phyloP scores from a whole-genome alignment of 2,329 filamentous ascomycete genomes.

The Tolypocladium nubicola region DNA sequence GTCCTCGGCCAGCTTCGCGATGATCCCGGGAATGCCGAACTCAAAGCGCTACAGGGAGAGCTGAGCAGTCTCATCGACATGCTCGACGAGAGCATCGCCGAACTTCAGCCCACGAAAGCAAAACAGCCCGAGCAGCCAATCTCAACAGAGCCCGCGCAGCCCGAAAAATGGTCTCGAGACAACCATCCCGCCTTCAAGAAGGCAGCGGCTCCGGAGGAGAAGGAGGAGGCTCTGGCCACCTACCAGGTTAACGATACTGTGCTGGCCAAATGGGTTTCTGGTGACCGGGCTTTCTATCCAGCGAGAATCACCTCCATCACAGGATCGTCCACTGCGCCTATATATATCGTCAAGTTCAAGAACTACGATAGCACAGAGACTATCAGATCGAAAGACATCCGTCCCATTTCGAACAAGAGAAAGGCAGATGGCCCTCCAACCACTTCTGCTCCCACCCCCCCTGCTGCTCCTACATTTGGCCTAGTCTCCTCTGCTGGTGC shows the following conservation, averaged over 20 bases:
- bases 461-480: constrained; percentile 24
- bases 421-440: constrained; percentile 71
- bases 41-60: constrained; percentile 67
- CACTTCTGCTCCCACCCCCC: constrained; percentile 28
- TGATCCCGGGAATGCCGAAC: constrained; percentile 70
- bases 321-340: constrained; percentile 78
- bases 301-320: constrained; percentile 91
- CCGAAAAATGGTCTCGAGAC: constrained; percentile 69
- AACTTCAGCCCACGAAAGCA: constrained; percentile 50
- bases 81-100: constrained; percentile 70
- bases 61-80: constrained; percentile 72
- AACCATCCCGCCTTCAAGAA: constrained; percentile 70
- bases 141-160: constrained; percentile 35
- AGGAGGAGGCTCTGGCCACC: constrained; percentile 41
- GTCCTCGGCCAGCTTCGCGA: constrained; percentile 66
- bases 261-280: constrained; percentile 81
- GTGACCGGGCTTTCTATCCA: constrained; percentile 83
- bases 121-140: constrained; percentile 34
- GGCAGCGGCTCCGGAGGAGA: constrained; percentile 34
- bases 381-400: constrained; percentile 70
- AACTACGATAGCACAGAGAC: constrained; percentile 81
- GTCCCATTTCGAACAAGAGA: constrained; percentile 69
- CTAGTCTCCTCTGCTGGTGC: constrained; percentile 45
- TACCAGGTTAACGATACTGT: constrained; percentile 87
- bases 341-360: constrained; percentile 94